Percentiles rank a stretch among this genome's conserved stretches.
Evolutionary conservation across 2,329 filamentous ascomycete species (phyloP).

Genomic region (Septoria linicola): DNA sequence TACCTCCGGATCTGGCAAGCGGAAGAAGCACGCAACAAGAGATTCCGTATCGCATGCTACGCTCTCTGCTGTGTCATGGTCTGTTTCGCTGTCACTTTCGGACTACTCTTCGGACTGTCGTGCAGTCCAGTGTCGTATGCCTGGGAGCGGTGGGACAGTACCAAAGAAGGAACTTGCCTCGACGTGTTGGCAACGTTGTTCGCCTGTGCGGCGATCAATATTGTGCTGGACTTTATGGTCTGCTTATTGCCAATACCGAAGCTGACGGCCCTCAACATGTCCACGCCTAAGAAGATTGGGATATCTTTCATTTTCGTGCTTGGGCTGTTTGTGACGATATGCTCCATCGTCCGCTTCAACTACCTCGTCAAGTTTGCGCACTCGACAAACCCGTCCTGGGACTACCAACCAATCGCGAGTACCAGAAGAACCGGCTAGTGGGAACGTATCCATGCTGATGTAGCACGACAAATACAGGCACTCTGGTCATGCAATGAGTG

Average conservation of each 20-base stretch:
- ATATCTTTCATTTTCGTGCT: slow-evolving; percentile 17
- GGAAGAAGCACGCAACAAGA: neutral
- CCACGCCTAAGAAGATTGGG: neutral
- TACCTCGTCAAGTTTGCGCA: slow-evolving; percentile 10
- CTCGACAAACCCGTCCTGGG: slow-evolving; percentile 13
- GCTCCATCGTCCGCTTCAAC: slow-evolving; percentile 15
- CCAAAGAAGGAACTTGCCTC: neutral
- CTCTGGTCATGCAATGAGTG: slow-evolving; percentile 18
- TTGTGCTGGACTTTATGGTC: slow-evolving; percentile 10
- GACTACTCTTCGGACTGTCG: neutral
- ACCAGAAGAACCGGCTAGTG: too few relatives aligned
- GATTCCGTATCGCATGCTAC: neutral
- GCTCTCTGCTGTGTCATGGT: neutral
- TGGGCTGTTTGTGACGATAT: slow-evolving; percentile 17
- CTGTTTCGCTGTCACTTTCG: neutral
- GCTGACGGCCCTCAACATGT: slow-evolving; percentile 3
- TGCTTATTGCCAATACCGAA: slow-evolving; percentile 24
- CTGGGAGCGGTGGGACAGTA: slow-evolving; percentile 3
- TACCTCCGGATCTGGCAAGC: slow-evolving; percentile 12
- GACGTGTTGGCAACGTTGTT: neutral
- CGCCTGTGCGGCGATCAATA: slow-evolving; percentile 4
- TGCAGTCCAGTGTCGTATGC: slow-evolving; percentile 1
- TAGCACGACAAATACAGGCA: too few relatives aligned
- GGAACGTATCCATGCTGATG: too few relatives aligned
- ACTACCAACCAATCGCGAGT: slow-evolving; percentile 16